Conservation (phyloP, 2,329 filamentous ascomycete species). For the Phyllosticta capitalensis region DNA sequence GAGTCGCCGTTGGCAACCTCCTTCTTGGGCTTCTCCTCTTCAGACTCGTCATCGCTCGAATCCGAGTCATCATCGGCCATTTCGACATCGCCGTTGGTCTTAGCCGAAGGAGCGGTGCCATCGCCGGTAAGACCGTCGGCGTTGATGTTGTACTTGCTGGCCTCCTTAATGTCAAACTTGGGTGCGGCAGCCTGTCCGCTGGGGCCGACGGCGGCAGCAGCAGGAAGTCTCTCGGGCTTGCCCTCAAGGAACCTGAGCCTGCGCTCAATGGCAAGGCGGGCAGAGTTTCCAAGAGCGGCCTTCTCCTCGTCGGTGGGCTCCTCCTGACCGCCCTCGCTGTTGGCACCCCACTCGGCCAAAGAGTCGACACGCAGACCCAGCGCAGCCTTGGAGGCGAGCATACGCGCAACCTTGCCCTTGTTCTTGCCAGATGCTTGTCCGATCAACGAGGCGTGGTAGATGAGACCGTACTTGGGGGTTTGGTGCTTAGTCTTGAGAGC, state of each 20-base stretch:
- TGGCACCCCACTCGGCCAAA: constrained; percentile 62
- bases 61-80: constrained; percentile 35
- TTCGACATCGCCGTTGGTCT: constrained; percentile 35
- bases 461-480: constrained; percentile 95
- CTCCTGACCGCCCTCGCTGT: constrained; percentile 21
- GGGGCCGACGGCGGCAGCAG: constrained; percentile 66
- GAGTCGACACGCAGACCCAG: constrained; percentile 91
- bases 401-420: constrained; percentile 98
- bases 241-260: constrained; percentile 73
- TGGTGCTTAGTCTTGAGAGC: constrained; percentile 99
- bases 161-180: constrained; percentile 88
- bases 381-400: constrained; percentile 87
- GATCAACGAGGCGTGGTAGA: constrained; percentile 61
- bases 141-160: constrained; percentile 87
- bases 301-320: constrained; percentile 80
- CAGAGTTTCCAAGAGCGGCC: constrained; percentile 64
- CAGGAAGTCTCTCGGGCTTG: constrained; percentile 49
- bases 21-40: constrained; percentile 20
- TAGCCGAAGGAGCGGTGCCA: constrained; percentile 42
- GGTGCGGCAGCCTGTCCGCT: constrained; percentile 50
- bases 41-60: constrained; percentile 28
- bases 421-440: constrained; percentile 96
- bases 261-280: constrained; percentile 65
- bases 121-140: constrained; percentile 73
- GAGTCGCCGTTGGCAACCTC: constrained; percentile 12